Evolutionary conservation across 148 eudicot species (phyloP).

Genomic region (Cornus kousa): DNA sequence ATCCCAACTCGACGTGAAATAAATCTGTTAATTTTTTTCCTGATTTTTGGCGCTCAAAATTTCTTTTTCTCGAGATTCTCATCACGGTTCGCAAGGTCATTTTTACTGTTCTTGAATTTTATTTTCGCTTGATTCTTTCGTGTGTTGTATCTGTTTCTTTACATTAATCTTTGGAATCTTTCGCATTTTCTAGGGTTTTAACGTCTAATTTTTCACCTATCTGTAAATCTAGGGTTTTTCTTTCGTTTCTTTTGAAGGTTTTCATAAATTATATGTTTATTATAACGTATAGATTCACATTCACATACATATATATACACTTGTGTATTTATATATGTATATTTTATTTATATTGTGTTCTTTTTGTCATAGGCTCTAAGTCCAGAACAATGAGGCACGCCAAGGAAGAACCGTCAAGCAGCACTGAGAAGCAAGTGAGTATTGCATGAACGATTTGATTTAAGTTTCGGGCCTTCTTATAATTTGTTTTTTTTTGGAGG

Average conservation of each 20-base stretch:
- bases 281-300: too few species aligned
- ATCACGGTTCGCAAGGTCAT: neutral
- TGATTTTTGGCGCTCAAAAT: neutral
- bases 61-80: neutral
- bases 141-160: too few species aligned
- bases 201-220: conserved; percentile 2
- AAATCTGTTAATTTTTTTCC: neutral
- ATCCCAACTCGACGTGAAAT: neutral
- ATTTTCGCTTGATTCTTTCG: neutral
- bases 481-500: neutral
- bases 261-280: neutral
- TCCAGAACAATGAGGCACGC: conserved; percentile 11
- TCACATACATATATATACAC: neutral
- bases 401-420: conserved; percentile 16
- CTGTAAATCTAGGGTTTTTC: conserved; percentile 4
- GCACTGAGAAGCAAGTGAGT: conserved; percentile 21
- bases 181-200: conserved; percentile 8
- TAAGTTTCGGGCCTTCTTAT: neutral
- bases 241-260: neutral
- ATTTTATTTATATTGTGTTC: neutral
- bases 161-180: neutral
- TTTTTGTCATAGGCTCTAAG: neutral
- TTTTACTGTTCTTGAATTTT: neutral
- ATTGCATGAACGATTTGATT: neutral
- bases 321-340: neutral